Evolutionary conservation across 2,329 filamentous ascomycete species (phyloP).

Genomic region (Basipetospora chlamydospora): DNA sequence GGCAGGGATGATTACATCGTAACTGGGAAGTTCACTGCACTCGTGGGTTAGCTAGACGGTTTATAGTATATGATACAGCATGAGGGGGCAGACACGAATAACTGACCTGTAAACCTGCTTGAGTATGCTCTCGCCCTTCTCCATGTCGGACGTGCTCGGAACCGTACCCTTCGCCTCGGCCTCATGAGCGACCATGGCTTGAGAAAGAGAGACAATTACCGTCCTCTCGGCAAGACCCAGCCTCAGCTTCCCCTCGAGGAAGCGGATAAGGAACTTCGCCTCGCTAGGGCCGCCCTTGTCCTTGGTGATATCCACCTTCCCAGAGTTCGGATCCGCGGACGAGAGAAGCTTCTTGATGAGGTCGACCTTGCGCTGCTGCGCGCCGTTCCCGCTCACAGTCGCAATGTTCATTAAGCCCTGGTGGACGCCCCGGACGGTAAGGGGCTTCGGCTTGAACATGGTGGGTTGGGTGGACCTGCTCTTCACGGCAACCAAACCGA

Average conservation of each 20-base stretch:
- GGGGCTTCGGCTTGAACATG: constrained; percentile 92
- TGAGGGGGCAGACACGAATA: constrained; percentile 10
- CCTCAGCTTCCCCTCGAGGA: constrained; percentile 85
- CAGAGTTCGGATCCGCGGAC: constrained; percentile 62
- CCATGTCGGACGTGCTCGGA: constrained; percentile 62
- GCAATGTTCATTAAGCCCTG: constrained; percentile 81
- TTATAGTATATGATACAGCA: no score
- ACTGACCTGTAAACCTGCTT: constrained; percentile 75
- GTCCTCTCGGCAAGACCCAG: constrained; percentile 86
- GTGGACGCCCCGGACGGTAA: constrained; percentile 78
- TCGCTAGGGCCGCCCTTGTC: constrained; percentile 91
- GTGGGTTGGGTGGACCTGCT: constrained; percentile 89
- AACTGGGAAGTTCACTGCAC: constrained; percentile 78
- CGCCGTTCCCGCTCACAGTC: constrained; percentile 70
- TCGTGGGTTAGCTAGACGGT: constrained; percentile 24
- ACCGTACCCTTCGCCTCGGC: constrained; percentile 53
- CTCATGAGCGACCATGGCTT: constrained; percentile 78
- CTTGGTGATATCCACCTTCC: constrained; percentile 78
- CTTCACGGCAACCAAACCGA: constrained; percentile 89
- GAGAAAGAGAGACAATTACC: constrained; percentile 75
- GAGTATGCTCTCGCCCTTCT: constrained; percentile 69
- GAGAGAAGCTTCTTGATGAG: constrained; percentile 95
- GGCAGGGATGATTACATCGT: constrained; percentile 84
- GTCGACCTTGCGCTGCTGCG: constrained; percentile 82
- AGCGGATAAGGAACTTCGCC: constrained; percentile 84